These are phyloP conservation scores for Aleurites moluccanus DNA, from an alignment of 441 rosid genomes.

Conservation along the genomic window DNA sequence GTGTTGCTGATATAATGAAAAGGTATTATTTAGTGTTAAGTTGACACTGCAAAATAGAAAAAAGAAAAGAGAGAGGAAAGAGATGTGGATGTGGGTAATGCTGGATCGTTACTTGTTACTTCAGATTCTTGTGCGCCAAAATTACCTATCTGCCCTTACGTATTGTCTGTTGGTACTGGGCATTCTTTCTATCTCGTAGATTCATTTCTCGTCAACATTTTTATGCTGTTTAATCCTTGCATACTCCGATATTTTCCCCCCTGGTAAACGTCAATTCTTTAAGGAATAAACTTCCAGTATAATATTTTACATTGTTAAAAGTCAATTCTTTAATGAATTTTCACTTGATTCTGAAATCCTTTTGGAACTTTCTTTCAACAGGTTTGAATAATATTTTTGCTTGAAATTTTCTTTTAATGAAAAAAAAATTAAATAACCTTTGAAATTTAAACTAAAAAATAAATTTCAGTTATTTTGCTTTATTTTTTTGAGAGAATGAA, in stretches of 20 bases:
- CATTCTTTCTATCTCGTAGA: not conserved
- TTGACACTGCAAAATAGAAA: conserved; percentile 8
- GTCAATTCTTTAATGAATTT: not conserved
- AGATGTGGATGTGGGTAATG: conserved; percentile 13
- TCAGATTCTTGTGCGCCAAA: conserved; percentile 25
- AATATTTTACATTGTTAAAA: not conserved
- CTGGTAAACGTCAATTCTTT: not conserved
- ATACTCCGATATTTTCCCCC: not conserved
- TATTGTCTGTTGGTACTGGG: not conserved
- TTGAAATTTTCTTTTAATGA: not conserved
- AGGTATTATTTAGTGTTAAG: not conserved
- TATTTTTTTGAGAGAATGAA: not conserved
- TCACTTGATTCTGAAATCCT: not conserved
- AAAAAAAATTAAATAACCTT: not conserved
- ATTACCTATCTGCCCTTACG: conserved; percentile 39
- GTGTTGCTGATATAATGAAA: conserved; percentile 21
- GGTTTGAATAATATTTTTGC: not conserved
- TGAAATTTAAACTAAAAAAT: not conserved
- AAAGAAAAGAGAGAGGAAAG: too few species aligned
- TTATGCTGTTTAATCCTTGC: not conserved
- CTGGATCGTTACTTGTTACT: conserved; percentile 31
- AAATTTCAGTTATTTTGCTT: not conserved
- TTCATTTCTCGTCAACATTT: not conserved
- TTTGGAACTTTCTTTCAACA: not conserved
- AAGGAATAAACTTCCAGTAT: not conserved